Conservation (phyloP, 306 rosid species). For the Crotalaria pallida region DNA sequence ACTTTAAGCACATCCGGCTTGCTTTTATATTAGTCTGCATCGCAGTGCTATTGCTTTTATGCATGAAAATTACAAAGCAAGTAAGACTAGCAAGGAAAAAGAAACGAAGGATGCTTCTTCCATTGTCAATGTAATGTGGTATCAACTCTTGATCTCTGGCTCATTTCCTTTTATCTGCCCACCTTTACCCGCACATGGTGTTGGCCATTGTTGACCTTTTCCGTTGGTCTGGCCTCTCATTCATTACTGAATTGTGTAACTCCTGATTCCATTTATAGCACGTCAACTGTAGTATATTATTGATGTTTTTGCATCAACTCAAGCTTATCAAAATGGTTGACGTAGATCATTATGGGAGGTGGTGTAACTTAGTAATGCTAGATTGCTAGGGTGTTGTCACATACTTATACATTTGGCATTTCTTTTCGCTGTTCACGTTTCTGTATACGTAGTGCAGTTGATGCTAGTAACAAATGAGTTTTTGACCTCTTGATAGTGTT, state of each 20-base stretch:
- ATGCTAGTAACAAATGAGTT: conserved; percentile 20
- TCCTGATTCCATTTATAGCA: conserved; percentile 29
- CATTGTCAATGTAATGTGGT: conserved; percentile 79
- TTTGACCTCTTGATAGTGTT: conserved; percentile 9
- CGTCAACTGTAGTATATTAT: conserved; percentile 25
- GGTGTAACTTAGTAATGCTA: conserved; percentile 21
- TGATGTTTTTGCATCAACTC: conserved; percentile 19
- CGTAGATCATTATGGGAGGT: conserved; percentile 26
- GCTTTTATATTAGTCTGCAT: conserved; percentile 70
- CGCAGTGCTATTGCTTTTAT: conserved; percentile 73
- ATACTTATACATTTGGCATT: conserved; percentile 17
- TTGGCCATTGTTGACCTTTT: conserved; percentile 21
- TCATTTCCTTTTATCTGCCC: conserved; percentile 10
- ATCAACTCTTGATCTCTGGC: conserved; percentile 24
- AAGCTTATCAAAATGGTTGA: conserved; percentile 27
- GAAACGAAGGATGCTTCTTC: conserved; percentile 99
- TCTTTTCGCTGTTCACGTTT: conserved; percentile 18
- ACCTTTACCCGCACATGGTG: conserved; percentile 19
- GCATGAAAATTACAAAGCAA: conserved; percentile 96
- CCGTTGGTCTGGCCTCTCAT: conserved; percentile 17
- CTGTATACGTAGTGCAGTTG: conserved; percentile 25
- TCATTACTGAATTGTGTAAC: conserved; percentile 26
- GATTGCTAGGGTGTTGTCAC: conserved; percentile 17
- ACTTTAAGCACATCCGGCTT: conserved; percentile 80
- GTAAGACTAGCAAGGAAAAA: conserved; percentile 90